phyloP scores from a whole-genome alignment of 140 eudicot genomes.

The Ambrosia hybrid region DNA sequence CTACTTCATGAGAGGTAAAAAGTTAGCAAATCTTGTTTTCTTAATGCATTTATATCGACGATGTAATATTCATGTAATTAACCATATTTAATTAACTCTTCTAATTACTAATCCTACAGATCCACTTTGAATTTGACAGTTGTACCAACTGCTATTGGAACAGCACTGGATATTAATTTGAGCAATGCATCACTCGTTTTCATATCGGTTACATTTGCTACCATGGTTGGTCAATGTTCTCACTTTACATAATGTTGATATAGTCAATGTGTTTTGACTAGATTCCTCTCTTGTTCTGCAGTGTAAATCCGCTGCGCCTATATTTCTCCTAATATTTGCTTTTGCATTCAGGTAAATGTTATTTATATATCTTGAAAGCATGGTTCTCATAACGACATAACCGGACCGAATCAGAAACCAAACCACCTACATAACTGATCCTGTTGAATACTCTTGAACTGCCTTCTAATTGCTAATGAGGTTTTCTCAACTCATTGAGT shows the following conservation, averaged over 20 bases:
- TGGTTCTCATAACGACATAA: no score
- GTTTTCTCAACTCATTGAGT: no score
- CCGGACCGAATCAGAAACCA: no score
- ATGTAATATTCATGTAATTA: constrained; percentile 15
- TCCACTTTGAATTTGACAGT: constrained; percentile 90
- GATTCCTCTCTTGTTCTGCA: constrained; percentile 37
- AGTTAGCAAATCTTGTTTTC: neutral
- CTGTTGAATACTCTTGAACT: no score
- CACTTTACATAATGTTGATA: constrained; percentile 11
- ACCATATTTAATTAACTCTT: constrained; percentile 45
- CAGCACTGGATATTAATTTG: constrained; percentile 94
- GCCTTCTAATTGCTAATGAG: no score
- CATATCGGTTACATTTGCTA: constrained; percentile 97
- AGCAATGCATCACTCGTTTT: constrained; percentile 99
- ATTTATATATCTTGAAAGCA: constrained; percentile 9
- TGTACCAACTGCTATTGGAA: constrained; percentile 93
- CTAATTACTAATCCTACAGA: constrained; percentile 78
- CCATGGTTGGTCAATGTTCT: constrained; percentile 73
- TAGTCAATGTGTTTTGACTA: neutral
- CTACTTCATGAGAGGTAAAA: constrained; percentile 82
- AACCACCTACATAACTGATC: no score
- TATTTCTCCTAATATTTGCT: constrained; percentile 94
- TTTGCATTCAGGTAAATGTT: constrained; percentile 84
- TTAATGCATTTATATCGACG: constrained; percentile 2
- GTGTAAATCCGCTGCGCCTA: constrained; percentile 99